Evolutionary conservation across 306 rosid genomes (phyloP).

Genomic region (Lupinus albus): DNA sequence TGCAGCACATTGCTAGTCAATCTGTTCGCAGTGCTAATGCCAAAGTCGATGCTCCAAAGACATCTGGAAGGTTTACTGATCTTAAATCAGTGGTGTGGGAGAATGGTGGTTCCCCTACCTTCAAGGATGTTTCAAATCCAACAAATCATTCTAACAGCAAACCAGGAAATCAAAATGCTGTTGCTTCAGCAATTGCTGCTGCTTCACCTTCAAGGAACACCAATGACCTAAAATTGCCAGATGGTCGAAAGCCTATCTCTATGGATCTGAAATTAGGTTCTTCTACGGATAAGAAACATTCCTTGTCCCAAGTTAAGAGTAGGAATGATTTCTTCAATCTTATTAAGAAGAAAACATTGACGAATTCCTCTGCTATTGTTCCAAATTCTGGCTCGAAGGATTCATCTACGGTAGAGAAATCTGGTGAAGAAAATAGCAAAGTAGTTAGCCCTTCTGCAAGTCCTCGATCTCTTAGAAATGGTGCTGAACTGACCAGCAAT

Average conservation of each 20-base stretch:
- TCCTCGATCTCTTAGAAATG: slow-evolving; percentile 59
- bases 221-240: slow-evolving; percentile 51
- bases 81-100: slow-evolving; percentile 83
- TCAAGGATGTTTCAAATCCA: slow-evolving; percentile 78
- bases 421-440: slow-evolving; percentile 60
- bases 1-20: slow-evolving; percentile 61
- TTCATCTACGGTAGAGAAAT: slow-evolving; percentile 60
- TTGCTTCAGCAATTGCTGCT: slow-evolving; percentile 61
- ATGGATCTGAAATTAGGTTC: slow-evolving; percentile 75
- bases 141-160: slow-evolving; percentile 54
- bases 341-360: slow-evolving; percentile 71
- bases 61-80: slow-evolving; percentile 89
- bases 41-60: slow-evolving; percentile 75
- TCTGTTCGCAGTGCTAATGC: slow-evolving; percentile 69
- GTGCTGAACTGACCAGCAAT: slow-evolving; percentile 57
- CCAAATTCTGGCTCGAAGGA: slow-evolving; percentile 56
- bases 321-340: slow-evolving; percentile 92
- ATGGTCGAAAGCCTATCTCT: slow-evolving; percentile 67
- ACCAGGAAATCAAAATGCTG: slow-evolving; percentile 62
- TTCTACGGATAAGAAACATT: slow-evolving; percentile 73
- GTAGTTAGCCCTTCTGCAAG: slow-evolving; percentile 50
- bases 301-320: slow-evolving; percentile 85
- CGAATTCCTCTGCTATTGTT: slow-evolving; percentile 53
- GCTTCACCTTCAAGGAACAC: slow-evolving; percentile 74
- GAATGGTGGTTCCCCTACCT: slow-evolving; percentile 66